Evolutionary conservation across 2,329 filamentous ascomycete species (phyloP), one percentile per base, ranked within the genome.

Genomic region (Ceratocystiopsis sp.): DNA sequence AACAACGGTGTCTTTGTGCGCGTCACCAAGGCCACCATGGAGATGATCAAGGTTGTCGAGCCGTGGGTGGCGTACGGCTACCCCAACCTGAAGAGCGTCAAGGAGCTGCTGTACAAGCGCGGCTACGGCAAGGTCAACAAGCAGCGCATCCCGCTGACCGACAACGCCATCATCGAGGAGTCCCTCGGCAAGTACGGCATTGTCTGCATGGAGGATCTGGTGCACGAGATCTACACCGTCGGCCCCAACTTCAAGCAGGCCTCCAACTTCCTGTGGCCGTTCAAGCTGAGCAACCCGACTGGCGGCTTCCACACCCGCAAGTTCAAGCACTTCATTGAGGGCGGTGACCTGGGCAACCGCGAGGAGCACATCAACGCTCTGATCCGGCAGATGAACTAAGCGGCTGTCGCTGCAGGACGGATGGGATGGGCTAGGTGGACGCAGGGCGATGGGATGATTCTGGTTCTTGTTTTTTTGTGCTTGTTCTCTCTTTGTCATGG

Each of bases 201-300:
- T 61, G 85, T 98, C 73, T 98, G 91, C 65, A 85, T 96, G 66
- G 91, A 98, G 74, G 91, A 98, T 71, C 72, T 98, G 56, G 87
- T 98, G 68, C 91, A 98, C 76, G 91, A 98, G 77, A 94, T 93
- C 72, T 89, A 78, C 78, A 93, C 87, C 47, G 91, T 96, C 55
- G 89, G 91, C 63, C 89, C 89, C 73, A 96, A 96, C 80, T 93
- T 91, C 83, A 96, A 95, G 81, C 87, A 95, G 74, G 86, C 84
- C 60, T 78, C 80, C 73, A 98, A 96, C 82, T 96, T 96, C 80
- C 72, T 96, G 56, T 98, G 91, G 91, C 91, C 91, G 63, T 98
- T 98, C 80, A 96, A 98, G 83, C 83, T 98, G 56, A 86, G 78
- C 78, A 95, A 93, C 79, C 91, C 91, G 62, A 96, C 71, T 57